Base-by-base conservation (phyloP, 129 eudicot genomes). In the Apium graveolens region DNA sequence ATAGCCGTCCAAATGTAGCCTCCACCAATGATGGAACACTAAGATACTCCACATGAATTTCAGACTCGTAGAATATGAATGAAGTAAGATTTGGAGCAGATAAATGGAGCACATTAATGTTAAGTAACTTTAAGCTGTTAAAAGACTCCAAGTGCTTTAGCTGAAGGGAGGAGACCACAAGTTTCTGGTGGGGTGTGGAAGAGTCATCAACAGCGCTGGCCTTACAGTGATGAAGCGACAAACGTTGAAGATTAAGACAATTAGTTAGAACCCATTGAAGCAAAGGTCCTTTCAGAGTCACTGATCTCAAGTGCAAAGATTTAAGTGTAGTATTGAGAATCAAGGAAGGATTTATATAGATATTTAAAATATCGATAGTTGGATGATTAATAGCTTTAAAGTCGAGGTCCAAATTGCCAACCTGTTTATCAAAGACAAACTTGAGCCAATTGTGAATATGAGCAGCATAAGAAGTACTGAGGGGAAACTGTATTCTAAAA, bases 21-120 rank as follows among this genome's bases (percentile, higher is more conserved):
- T 55, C 65, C 65, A 55, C 65, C 10, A 55, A 3, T 24, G 65
- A 55, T 55, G 65, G 65, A 55, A 55, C 26, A 55, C 65, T 55
- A n/a, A 2, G 31, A 55, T 24, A 55, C 29, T 55, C 65, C 31
- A 55, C 65, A 55, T 7, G 14, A 55, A 55, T 8, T 21, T 55
- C 31, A 55, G 26, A 1, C 12, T 24, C 31, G 18, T 24, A 8
- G 1, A 24, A 7, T 55, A 55, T 8, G 3, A 55, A 1, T 55
- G 63, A 53, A 53, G 63, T 53, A 53, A 53, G 63, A 53, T 53
- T 53, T 53, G 63, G 63, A 24, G 65, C 65, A 55, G 65, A 55
- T 24, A 55, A 10, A 55, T 24, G 4, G 2, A 55, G 65, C 4
- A 1, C 65, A 7, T 55, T 1, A 24, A 55, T 24, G 65, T 55